Percentiles rank a stretch among this genome's conserved stretches.
phyloP scores from a whole-genome alignment of 352 stramenopile species.

The Phytophthora pistaciae region DNA sequence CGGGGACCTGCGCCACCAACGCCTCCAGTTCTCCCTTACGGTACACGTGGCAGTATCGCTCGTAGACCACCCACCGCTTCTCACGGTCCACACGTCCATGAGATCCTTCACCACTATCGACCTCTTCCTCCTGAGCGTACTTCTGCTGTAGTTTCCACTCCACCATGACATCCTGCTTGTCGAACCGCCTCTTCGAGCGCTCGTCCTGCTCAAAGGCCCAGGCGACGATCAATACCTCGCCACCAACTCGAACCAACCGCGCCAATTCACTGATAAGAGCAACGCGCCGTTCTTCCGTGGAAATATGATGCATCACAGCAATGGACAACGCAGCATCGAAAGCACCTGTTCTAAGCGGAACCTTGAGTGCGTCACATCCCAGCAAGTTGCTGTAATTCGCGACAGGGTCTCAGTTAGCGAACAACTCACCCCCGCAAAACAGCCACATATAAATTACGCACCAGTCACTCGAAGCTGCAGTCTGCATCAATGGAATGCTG shows the following conservation, averaged over 20 bases:
- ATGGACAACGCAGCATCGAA: constrained; percentile 89
- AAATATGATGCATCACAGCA: constrained; percentile 88
- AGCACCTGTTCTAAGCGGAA: constrained; percentile 59
- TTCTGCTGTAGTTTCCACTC: constrained; percentile 91
- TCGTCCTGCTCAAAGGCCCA: constrained; percentile 89
- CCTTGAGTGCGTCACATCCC: constrained; percentile 71
- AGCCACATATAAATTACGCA: constrained; percentile 17
- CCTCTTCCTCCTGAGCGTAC: constrained; percentile 43
- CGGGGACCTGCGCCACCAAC: constrained; percentile 63
- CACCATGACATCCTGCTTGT: constrained; percentile 85
- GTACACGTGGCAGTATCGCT: constrained; percentile 90
- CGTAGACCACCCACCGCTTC: constrained; percentile 82
- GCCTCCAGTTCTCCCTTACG: constrained; percentile 72
- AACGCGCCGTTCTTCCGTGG: constrained; percentile 73
- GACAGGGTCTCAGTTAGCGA: constrained; percentile 8
- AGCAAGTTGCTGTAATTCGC: constrained; percentile 56
- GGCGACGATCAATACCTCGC: constrained; percentile 68
- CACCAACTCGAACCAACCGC: constrained; percentile 68
- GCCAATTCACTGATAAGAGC: constrained; percentile 81
- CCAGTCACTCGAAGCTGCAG: constrained; percentile 48
- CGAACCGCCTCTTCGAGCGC: constrained; percentile 79
- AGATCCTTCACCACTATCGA: constrained; percentile 5
- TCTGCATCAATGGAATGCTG: constrained; percentile 77
- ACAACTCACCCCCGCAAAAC: background rate
- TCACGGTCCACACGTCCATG: constrained; percentile 53